Conservation (phyloP, 2,329 filamentous ascomycete species). For the Nemania sp. region DNA sequence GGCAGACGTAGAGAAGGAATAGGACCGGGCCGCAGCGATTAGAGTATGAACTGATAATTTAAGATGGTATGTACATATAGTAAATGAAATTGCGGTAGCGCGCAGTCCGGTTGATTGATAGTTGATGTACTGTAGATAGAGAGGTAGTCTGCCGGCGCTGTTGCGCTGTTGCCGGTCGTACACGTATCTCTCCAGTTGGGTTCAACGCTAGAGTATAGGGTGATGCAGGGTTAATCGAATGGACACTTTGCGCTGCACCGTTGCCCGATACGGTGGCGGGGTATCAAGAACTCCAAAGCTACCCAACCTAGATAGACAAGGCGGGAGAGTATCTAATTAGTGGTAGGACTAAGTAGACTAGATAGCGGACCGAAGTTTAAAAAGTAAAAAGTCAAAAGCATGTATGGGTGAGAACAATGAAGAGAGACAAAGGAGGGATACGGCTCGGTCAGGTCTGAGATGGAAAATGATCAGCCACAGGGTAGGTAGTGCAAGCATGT, state of each 20-base stretch:
- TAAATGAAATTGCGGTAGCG: not conserved
- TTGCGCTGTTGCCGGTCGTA: not conserved
- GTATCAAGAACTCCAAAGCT: slow-evolving; percentile 1
- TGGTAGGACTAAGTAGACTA: not conserved
- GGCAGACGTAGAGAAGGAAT: slow-evolving; percentile 7
- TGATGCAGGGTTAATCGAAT: slow-evolving; percentile 14
- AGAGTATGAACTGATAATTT: not conserved
- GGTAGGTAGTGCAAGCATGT: not conserved
- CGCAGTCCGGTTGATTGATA: slow-evolving; percentile 15
- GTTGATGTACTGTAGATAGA: slow-evolving; percentile 1
- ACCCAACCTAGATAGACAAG: not conserved
- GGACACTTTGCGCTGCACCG: slow-evolving; percentile 8
- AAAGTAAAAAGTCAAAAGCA: not conserved
- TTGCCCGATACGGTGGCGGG: slow-evolving; percentile 29
- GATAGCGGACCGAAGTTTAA: not conserved
- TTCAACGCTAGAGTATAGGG: not conserved
- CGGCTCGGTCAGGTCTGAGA: slow-evolving; percentile 5
- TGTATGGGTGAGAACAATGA: slow-evolving; percentile 1
- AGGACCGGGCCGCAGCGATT: slow-evolving; percentile 5
- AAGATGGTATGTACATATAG: not conserved
- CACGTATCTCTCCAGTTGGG: slow-evolving; percentile 25
- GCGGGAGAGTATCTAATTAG: not conserved
- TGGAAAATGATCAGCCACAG: not conserved
- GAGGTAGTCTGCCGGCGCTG: not conserved
- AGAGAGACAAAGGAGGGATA: slow-evolving; percentile 15